Conservation (phyloP, 176 grass and related monocot genomes). For the Carex scoparia region DNA sequence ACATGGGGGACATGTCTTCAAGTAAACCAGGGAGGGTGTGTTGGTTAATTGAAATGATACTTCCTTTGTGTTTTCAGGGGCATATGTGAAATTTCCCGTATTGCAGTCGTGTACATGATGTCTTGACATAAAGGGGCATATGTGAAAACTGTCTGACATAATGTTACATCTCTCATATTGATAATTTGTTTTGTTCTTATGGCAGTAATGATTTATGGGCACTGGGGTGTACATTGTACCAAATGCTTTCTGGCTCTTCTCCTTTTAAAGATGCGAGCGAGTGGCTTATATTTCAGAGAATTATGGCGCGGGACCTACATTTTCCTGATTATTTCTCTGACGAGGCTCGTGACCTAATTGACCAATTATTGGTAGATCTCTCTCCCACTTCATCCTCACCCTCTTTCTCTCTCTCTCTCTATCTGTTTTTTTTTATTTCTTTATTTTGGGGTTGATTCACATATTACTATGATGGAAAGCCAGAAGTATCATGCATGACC, state of each 20-base stretch:
- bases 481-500: neutral
- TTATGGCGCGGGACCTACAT: slow-evolving; percentile 79
- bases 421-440: neutral
- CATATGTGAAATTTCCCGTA: neutral
- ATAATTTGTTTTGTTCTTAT: slow-evolving; percentile 15
- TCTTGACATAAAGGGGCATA: neutral
- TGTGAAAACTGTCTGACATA: neutral
- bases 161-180: neutral
- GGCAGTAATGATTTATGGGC: slow-evolving; percentile 97
- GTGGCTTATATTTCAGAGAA: slow-evolving; percentile 96
- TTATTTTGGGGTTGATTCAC: neutral
- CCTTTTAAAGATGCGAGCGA: slow-evolving; percentile 97
- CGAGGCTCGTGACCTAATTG: slow-evolving; percentile 78
- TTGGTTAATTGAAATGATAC: neutral
- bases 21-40: neutral
- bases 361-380: slow-evolving; percentile 77
- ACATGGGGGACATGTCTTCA: neutral
- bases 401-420: neutral
- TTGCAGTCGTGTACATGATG: neutral
- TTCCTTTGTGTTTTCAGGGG: neutral
- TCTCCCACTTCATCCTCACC: neutral
- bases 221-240: slow-evolving; percentile 83
- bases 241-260: slow-evolving; percentile 95
- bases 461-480: neutral
- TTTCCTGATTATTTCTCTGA: slow-evolving; percentile 82